A percentile compares a stretch with the other conserved stretches of the same genome.
Evolutionary conservation across 768 basidiomycete species (phyloP).

Genomic region (Auriscalpium orientale): DNA sequence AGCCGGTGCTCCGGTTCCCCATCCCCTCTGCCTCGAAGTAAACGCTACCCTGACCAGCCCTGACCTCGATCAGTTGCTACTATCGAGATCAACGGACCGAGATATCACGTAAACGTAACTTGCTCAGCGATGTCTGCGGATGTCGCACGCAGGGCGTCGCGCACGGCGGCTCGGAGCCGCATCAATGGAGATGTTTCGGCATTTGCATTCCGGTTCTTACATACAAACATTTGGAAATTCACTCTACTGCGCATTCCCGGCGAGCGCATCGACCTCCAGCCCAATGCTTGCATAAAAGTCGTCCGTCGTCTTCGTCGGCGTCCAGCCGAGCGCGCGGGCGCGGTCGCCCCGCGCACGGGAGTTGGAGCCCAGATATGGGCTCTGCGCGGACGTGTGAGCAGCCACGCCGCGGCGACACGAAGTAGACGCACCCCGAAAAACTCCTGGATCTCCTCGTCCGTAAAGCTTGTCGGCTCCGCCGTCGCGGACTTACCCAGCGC

Average conservation of each 20-base stretch:
- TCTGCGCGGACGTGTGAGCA: slow-evolving; percentile 6
- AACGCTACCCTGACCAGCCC: no score
- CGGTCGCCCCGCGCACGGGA: slow-evolving; percentile 38
- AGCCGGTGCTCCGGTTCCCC: no score
- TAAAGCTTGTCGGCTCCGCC: slow-evolving; percentile 37
- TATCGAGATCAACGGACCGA: no score
- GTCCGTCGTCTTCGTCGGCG: slow-evolving; percentile 37
- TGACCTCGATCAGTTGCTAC: no score
- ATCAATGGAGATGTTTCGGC: no score
- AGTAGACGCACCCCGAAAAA: slow-evolving; percentile 24
- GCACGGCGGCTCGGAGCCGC: no score
- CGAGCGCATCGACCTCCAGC: slow-evolving; percentile 32
- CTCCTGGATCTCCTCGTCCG: slow-evolving; percentile 31
- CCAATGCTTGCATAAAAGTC: slow-evolving; percentile 45
- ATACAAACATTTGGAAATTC: not conserved
- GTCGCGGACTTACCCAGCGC: slow-evolving; percentile 23
- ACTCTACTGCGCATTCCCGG: slow-evolving; percentile 2
- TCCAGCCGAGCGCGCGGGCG: slow-evolving; percentile 42
- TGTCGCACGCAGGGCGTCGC: no score
- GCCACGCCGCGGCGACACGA: not conserved
- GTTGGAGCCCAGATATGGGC: slow-evolving; percentile 22
- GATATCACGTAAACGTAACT: no score
- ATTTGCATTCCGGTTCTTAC: not conserved
- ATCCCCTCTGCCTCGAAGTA: no score
- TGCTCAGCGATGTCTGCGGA: no score